Evolutionary conservation across 2,329 filamentous ascomycete genomes (phyloP), one percentile per base, ranked within the genome.

Genomic region (Davidsoniella australis): DNA sequence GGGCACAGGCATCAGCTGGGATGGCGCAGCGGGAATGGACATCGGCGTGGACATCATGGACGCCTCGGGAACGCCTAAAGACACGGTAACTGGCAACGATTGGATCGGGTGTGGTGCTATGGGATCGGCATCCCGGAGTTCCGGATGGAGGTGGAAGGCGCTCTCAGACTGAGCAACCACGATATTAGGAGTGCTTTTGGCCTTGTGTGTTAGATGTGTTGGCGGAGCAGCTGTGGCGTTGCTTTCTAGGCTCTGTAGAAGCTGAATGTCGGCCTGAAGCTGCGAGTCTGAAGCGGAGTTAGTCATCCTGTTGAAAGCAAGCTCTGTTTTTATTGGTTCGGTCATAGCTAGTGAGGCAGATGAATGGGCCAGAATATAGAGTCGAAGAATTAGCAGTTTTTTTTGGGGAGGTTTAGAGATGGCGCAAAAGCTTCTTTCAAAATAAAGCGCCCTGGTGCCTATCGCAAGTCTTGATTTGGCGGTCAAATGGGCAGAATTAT

Each of bases 41-140:
- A 48, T 40, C 5, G 48, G 17, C 33, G 58, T 59, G 41, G 64
- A 60, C 61, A 67, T 66, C 64, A 67, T 66, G 41, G 54, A 59
- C 45, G 61, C 54, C 53, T 53, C 49, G 24, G 54, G 48, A 6
- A 52, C 50, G 2, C 41, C 45, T 9, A 41, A 45, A 18, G 50
- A 36, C 7, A 41, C 39, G 17, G 23, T 39, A n/a, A 48, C 38
- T 6, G 46, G 41, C 39, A 48, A 29, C n/a, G 46, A 41, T 8
- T 37, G 26, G 10, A 17, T 9, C 37, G 39, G 41, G 14, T 23
- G 45, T 12, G 45, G 45, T 26, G 23, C 29, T 12, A 26, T 29
- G 17, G 40, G 10, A 7, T 51, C 40, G 24, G 26, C 16, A 14
- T 38, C 29, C 17, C 38, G 38, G 38, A 41, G 37, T 12, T 37